These are phyloP conservation scores for Dendrobium nobile DNA, from an alignment of 106 monocot genomes.

Conservation along the genomic window DNA sequence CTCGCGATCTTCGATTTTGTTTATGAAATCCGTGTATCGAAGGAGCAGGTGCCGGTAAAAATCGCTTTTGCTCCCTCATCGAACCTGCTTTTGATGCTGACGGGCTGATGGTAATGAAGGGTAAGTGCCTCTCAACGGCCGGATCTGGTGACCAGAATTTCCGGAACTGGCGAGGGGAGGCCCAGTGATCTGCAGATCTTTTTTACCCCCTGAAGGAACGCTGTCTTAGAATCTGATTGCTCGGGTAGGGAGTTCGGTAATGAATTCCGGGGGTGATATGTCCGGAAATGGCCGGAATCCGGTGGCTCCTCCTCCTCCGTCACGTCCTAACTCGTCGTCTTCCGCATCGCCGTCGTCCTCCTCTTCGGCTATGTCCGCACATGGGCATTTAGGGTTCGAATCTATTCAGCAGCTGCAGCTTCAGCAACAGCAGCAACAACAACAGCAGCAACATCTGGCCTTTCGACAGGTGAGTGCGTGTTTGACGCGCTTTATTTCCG, in stretches of 20 bases:
- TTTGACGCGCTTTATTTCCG: slow-evolving; percentile 2
- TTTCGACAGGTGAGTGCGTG: slow-evolving; percentile 38
- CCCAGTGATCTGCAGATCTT: background rate
- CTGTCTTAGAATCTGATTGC: background rate
- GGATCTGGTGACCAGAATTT: background rate
- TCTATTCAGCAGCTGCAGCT: slow-evolving; percentile 8
- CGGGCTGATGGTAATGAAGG: background rate
- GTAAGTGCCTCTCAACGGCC: background rate
- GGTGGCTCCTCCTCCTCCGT: slow-evolving; percentile 1
- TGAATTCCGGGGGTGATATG: slow-evolving; percentile 25
- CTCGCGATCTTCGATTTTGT: background rate
- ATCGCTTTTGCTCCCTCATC: background rate
- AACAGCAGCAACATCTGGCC: slow-evolving; percentile 32
- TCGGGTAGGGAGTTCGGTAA: background rate
- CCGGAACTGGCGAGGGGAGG: background rate
- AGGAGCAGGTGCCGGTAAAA: background rate
- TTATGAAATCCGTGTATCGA: background rate
- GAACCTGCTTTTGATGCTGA: background rate
- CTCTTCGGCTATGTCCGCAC: slow-evolving; percentile 20
- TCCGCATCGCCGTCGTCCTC: slow-evolving; percentile 37
- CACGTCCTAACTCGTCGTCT: slow-evolving; percentile 17
- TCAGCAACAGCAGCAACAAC: slow-evolving; percentile 1
- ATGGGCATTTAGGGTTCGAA: slow-evolving; percentile 25
- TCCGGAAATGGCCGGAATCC: slow-evolving; percentile 14
- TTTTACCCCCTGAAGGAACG: background rate